Evolutionary conservation across 164 flowering plant genomes (phyloP).

Genomic region (Aristolochia contorta): DNA sequence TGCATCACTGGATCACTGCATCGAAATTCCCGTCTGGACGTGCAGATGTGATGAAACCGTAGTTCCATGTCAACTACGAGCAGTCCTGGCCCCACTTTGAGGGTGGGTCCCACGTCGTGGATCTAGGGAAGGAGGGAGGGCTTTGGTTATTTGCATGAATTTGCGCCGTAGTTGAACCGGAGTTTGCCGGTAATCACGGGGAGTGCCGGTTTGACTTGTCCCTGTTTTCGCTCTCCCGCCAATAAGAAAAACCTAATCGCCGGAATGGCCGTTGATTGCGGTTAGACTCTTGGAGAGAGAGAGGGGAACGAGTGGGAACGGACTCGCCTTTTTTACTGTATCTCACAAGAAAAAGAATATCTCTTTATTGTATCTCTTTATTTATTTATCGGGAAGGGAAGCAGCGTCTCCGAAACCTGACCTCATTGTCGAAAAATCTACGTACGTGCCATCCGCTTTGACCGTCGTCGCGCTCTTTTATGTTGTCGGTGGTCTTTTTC

Average conservation of each 20-base stretch:
- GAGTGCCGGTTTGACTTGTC: background rate
- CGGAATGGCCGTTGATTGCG: constrained; percentile 18
- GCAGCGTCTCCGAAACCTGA: background rate
- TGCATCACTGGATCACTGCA: too few species aligned
- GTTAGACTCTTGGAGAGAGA: constrained; percentile 3
- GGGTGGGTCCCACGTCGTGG: too few species aligned
- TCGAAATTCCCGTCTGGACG: too few species aligned
- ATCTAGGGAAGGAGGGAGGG: too few species aligned
- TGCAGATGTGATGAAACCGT: too few species aligned
- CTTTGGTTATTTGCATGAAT: too few species aligned
- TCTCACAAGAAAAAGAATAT: background rate
- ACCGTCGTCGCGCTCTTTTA: background rate
- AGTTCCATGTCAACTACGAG: too few species aligned
- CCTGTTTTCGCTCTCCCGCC: background rate
- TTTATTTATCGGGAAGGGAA: background rate
- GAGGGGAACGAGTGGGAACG: too few species aligned
- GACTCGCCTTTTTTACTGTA: background rate
- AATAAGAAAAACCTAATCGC: background rate
- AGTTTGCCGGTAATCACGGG: background rate
- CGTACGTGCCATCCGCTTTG: background rate
- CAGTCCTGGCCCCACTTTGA: too few species aligned
- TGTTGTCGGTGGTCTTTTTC: constrained; percentile 26
- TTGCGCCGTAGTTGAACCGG: constrained; percentile 1
- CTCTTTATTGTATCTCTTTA: background rate
- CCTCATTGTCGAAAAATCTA: background rate